Evolutionary conservation across 1,284 basidiomycete species (phyloP).

Genomic region (Boletus hoseneyae): DNA sequence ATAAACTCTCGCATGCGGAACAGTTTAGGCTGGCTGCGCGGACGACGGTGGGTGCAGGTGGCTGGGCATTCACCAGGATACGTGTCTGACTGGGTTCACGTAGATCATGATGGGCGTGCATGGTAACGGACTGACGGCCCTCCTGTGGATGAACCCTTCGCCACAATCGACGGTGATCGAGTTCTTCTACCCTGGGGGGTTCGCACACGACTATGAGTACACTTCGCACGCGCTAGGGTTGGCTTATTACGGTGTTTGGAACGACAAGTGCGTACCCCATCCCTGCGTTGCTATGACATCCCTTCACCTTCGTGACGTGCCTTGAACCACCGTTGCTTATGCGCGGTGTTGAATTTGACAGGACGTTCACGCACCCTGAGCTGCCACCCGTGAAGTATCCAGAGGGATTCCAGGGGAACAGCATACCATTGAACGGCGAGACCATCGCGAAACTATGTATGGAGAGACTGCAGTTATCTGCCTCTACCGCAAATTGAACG

Average conservation of each 20-base stretch:
- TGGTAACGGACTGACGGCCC: constrained; percentile 79
- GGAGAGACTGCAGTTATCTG: constrained; percentile 36
- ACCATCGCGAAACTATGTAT: constrained; percentile 46
- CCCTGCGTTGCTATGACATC: not conserved
- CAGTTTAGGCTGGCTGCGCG: constrained; percentile 75
- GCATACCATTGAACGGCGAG: constrained; percentile 50
- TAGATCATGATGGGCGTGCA: constrained; percentile 88
- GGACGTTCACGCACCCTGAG: constrained; percentile 50
- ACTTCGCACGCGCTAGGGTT: constrained; percentile 79
- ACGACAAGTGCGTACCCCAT: constrained; percentile 39
- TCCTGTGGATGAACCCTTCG: constrained; percentile 83
- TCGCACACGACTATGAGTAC: constrained; percentile 84
- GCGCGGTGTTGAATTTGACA: constrained; percentile 19
- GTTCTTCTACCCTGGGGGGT: constrained; percentile 83
- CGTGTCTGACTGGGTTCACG: not conserved
- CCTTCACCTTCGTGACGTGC: not conserved
- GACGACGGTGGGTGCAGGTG: constrained; percentile 61
- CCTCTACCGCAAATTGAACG: constrained; percentile 2
- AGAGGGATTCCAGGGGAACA: constrained; percentile 54
- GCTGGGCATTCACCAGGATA: not conserved
- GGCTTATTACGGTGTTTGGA: constrained; percentile 85
- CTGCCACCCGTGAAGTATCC: constrained; percentile 46
- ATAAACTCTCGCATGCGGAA: constrained; percentile 72
- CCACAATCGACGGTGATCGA: constrained; percentile 80
- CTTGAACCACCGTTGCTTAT: not conserved